Evolutionary conservation across 116 monocot genomes (phyloP), one percentile per base, ranked within the genome.

Genomic region (Trichopus zeylanicus): DNA sequence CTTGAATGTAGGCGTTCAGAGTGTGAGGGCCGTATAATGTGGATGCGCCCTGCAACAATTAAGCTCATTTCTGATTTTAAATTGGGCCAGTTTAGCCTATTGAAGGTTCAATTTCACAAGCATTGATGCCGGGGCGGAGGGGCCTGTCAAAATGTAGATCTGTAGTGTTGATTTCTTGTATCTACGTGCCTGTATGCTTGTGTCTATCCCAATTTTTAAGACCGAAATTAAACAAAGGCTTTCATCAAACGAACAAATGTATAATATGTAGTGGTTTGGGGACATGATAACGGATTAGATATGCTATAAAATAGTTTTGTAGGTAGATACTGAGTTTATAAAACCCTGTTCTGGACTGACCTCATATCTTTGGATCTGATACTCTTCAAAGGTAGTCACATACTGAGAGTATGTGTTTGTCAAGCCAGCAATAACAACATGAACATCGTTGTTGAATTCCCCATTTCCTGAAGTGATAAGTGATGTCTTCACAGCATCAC

Each of bases 351-450:
- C 15, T n/a, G 30, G 13, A 48, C 62, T 1, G 46, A 81, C 86
- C 81, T 86, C 81, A 31, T 86, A 86, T 75, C 86, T 74, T 60
- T 86, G 86, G 31, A 81, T 78, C 59, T 75, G 59, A 55, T 86
- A 86, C 64, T 86, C 86, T 61, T 86, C 81, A 53, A 75, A 73
- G 26, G 86, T 86, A n/a, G 86, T 78, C 28, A 86, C 67, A 51
- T 86, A 86, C 39, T 86, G 86, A 59, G 86, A 86, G 24, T 86
- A 86, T 59, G 81, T 67, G 60, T 86, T 86, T 39, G 86, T 69
- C 63, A 86, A 63, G 65, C 86, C 86, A 61, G 86, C 81, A 71
- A 81, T 81, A 15, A 81, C 78, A 27, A 86, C 56, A 54, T 81
- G 78, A 51, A 81, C 37, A 48, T 78, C 73, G 24, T 25, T 35